Percentiles rank a stretch among this genome's conserved stretches.
Evolutionary conservation across 495 filamentous ascomycete species (phyloP).

Genomic region (Penicillium bovifimosum): DNA sequence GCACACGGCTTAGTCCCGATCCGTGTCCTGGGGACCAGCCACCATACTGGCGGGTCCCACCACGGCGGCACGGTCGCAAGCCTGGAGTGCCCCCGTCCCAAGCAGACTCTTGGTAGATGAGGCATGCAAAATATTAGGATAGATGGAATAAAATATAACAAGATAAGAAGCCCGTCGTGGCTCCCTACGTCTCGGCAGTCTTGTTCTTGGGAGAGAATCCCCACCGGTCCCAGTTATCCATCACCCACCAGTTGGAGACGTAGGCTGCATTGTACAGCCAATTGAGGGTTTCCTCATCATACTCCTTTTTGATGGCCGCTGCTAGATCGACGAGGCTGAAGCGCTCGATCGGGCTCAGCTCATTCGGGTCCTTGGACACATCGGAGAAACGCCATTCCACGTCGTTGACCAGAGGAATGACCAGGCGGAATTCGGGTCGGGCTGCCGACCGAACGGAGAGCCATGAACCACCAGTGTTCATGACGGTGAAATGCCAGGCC

Average conservation of each 20-base stretch:
- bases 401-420: constrained; percentile 42
- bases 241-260: constrained; percentile 40
- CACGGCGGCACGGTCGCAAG: not conserved
- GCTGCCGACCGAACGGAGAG: constrained; percentile 41
- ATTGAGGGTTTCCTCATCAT: constrained; percentile 33
- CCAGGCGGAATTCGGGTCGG: constrained; percentile 36
- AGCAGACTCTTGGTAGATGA: not conserved
- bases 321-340: constrained; percentile 35
- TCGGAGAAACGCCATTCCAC: constrained; percentile 45
- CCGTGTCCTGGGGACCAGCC: not conserved
- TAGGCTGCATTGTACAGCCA: constrained; percentile 44
- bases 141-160: constrained; percentile 7
- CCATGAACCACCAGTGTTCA: constrained; percentile 47
- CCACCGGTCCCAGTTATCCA: constrained; percentile 35
- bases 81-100: not conserved
- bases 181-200: not conserved
- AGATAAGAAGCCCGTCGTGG: not conserved
- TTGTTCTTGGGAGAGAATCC: not conserved
- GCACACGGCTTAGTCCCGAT: not conserved
- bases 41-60: not conserved
- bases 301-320: constrained; percentile 22
- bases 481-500: constrained; percentile 47
- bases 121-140: constrained; percentile 10
- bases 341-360: constrained; percentile 29
- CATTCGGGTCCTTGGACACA: constrained; percentile 36